Percentiles rank a stretch among this genome's conserved stretches.
Conservation (phyloP, 2,329 filamentous ascomycete species). For the Cordyceps fumosorosea region DNA sequence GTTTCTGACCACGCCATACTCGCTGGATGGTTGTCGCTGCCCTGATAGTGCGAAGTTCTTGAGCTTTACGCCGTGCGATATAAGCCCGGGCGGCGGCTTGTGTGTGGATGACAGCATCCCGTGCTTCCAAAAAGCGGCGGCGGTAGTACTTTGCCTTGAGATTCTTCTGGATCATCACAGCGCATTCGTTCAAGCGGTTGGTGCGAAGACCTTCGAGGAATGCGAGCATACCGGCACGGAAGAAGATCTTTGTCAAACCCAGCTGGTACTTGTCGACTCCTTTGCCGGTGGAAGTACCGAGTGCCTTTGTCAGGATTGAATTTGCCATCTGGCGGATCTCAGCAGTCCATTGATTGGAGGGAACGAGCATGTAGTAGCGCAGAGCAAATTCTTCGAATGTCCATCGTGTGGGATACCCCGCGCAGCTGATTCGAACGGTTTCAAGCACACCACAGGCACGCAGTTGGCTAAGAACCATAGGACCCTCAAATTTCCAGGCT, state of each 20-base stretch:
- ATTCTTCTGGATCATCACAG: conserved; percentile 98
- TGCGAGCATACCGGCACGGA: conserved; percentile 96
- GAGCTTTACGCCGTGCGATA: conserved; percentile 68
- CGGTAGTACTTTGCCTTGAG: conserved; percentile 92
- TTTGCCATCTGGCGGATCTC: conserved; percentile 94
- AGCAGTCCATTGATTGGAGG: conserved; percentile 81
- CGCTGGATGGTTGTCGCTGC: conserved; percentile 92
- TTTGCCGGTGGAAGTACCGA: conserved; percentile 68
- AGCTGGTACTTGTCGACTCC: conserved; percentile 93
- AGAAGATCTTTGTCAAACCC: conserved; percentile 97
- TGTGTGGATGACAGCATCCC: conserved; percentile 70
- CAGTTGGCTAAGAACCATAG: conserved; percentile 96
- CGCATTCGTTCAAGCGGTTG: conserved; percentile 82
- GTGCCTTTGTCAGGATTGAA: conserved; percentile 79
- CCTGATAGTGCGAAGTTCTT: conserved; percentile 75
- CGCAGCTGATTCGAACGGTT: conserved; percentile 94
- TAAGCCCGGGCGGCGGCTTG: conserved; percentile 75
- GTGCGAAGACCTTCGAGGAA: conserved; percentile 94
- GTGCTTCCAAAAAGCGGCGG: conserved; percentile 79
- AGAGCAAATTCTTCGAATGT: conserved; percentile 98
- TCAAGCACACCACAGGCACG: conserved; percentile 98
- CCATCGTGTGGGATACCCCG: conserved; percentile 95
- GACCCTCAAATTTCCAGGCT: conserved; percentile 96
- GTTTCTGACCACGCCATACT: conserved; percentile 88
- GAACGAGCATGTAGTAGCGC: conserved; percentile 96